Conservation (phyloP, 2,329 filamentous ascomycete genomes). For the Lasiodiplodia sp. region DNA sequence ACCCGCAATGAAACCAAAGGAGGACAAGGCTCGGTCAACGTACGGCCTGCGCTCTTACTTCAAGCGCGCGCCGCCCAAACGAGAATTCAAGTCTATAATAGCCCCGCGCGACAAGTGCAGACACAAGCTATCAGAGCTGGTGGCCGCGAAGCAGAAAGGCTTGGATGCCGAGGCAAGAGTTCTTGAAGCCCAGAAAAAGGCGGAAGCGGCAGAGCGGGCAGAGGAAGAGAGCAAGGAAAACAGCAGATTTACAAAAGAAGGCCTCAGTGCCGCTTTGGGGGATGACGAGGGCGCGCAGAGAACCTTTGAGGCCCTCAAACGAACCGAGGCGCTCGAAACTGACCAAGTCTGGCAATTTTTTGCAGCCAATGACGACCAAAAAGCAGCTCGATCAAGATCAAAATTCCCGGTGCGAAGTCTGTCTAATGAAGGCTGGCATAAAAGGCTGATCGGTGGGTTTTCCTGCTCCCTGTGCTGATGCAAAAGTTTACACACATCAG, state of each 20-base stretch:
- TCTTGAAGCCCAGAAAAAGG: constrained; percentile 10
- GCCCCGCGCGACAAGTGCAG: constrained; percentile 37
- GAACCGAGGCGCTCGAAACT: constrained; percentile 65
- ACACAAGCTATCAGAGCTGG: constrained; percentile 51
- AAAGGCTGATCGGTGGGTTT: constrained; percentile 9
- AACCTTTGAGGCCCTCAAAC: constrained; percentile 48
- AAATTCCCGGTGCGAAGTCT: constrained; percentile 36
- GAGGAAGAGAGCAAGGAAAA: constrained; percentile 51
- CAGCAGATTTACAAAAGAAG: neutral
- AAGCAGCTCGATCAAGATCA: neutral
- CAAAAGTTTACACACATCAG: constrained; percentile 2
- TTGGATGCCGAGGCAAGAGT: constrained; percentile 46
- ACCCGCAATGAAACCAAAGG: constrained; percentile 35
- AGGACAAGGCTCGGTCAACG: constrained; percentile 6
- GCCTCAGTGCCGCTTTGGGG: neutral
- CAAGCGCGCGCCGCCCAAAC: neutral
- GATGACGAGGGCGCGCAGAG: neutral
- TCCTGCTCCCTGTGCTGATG: neutral
- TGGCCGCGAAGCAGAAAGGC: constrained; percentile 33
- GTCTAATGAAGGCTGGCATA: constrained; percentile 32
- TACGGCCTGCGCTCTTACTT: constrained; percentile 13
- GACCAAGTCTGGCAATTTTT: constrained; percentile 67
- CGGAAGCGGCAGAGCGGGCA: constrained; percentile 57
- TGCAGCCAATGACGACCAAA: constrained; percentile 17
- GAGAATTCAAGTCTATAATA: constrained; percentile 12